Evolutionary conservation across 176 grass and related monocot genomes (phyloP), one percentile per base, ranked within the genome.

Genomic region (Carex pumila): DNA sequence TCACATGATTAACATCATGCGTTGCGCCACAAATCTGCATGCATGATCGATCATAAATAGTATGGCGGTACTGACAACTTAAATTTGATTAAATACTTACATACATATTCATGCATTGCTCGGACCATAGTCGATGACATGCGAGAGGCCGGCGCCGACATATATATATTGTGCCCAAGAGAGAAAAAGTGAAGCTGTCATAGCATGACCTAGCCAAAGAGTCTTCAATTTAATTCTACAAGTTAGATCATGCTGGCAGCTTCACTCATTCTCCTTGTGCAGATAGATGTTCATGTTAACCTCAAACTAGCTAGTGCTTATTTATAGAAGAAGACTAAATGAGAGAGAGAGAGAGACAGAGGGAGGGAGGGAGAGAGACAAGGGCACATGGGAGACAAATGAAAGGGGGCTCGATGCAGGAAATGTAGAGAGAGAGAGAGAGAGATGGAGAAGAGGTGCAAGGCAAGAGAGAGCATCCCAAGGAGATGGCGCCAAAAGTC

Each of bases 241-340:
- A 73, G 91, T 82, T 89, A 96, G 91, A 96, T 96, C 94, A 93
- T 96, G 94, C 94, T 96, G 94, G 94, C 94, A 93, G 94, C 94
- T 96, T 96, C 93, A 96, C 87, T 85, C 79, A 79, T 94, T 94
- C 90, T 45, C 88, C 85, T 85, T 76, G 56, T 79, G 65, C 49
- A 74, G 9, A 59, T 60, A 74, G 4, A 59, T 60, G 17, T 72
- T 72, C 83, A 15, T 71, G 74, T 58, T 61, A 71, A 45, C 63
- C 83, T 78, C 18, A 47, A 71, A 32, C 12, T 57, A 32, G 34
- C 12, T 57, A 32, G 34, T 64, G 67, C 56, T 45, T 83, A 83
- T 68, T 83, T 83, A 69, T 83, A 83, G 81, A 83, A 83, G 81
- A 69, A 83, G 11, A 6, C 36, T 17, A 83, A 12, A 19, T 6